Evolutionary conservation across 768 basidiomycete species (phyloP).

Genomic region (Termitomyces titanicus): DNA sequence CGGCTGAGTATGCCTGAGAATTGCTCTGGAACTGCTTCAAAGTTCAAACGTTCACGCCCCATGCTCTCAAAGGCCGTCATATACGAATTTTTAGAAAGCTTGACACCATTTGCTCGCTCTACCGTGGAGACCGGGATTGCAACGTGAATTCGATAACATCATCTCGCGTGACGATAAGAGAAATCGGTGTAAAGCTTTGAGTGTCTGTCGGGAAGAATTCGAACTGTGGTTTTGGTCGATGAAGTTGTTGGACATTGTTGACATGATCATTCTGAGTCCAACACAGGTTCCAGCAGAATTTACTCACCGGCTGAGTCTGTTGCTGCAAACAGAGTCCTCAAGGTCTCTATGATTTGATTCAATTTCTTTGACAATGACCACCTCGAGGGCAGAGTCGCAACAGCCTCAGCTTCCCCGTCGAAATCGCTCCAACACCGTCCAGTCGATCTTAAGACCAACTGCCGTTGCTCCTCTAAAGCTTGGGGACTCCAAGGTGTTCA

Average conservation of each 20-base stretch:
- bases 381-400: constrained; percentile 64
- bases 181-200: background rate
- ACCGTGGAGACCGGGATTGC: too few relatives aligned
- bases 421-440: constrained; percentile 67
- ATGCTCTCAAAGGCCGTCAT: background rate
- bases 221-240: background rate
- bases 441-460: constrained; percentile 54
- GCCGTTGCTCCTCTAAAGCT: constrained; percentile 44
- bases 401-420: constrained; percentile 52
- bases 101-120: background rate
- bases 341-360: constrained; percentile 1
- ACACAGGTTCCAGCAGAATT: too few relatives aligned
- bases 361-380: constrained; percentile 41
- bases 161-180: background rate
- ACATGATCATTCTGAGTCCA: background rate
- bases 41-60: too few relatives aligned
- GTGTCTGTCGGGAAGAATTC: background rate
- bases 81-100: background rate
- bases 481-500: constrained; percentile 62
- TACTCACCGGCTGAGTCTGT: background rate
- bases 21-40: background rate
- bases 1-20: background rate
- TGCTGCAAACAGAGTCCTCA: background rate
- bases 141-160: background rate
- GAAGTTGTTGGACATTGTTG: background rate